Base-by-base conservation (phyloP, 108 stramenopile species). In the Nitzschia sp. region DNA sequence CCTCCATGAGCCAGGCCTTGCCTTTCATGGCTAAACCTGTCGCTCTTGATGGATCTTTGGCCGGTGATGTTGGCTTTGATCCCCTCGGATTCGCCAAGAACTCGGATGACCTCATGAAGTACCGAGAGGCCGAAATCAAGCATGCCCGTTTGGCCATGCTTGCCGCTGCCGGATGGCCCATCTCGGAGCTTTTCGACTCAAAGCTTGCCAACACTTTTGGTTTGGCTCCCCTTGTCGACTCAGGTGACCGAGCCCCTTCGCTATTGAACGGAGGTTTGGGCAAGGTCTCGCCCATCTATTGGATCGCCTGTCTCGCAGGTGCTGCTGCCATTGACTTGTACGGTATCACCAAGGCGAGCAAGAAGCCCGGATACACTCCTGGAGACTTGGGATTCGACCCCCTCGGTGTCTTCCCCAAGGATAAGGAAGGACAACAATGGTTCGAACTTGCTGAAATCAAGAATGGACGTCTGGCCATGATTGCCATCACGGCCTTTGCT, bases 391-490 rank as follows among this genome's bases (percentile, higher is more conserved):
- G 83, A 11, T 85, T 91, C 69, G 90, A 91, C 62, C 90, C 90
- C 0, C 69, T 93, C 17, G 85, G 90, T 32, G 57, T 96, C 11
- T 92, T 85, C 72, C 90, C 91, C 36, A 68, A 76, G 46, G 75
- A 74, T 36, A 69, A 74, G 31, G 80, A 72, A 0, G 91, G 76
- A 2, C 75, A 89, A 56, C 54, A 73, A 59, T 57, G 80, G 53
- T 88, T 94, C 88, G 80, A 91, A 64, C 52, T 77, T 23, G 78
- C 86, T 6, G 96, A 96, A 68, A 78, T 96, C 66, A 96, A 96
- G 84, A 94, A 96, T 73, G 96, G 96, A 52, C 88, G 96, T 38
- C 62, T 95, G 34, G 94, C 94, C 31, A 95, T 95, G 94, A 85
- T 95, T 75, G 94, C 94, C 57, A 82, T 95, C 33, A 77, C 87